Base-by-base conservation (phyloP, 768 basidiomycete species). In the Psilocybe sp. region DNA sequence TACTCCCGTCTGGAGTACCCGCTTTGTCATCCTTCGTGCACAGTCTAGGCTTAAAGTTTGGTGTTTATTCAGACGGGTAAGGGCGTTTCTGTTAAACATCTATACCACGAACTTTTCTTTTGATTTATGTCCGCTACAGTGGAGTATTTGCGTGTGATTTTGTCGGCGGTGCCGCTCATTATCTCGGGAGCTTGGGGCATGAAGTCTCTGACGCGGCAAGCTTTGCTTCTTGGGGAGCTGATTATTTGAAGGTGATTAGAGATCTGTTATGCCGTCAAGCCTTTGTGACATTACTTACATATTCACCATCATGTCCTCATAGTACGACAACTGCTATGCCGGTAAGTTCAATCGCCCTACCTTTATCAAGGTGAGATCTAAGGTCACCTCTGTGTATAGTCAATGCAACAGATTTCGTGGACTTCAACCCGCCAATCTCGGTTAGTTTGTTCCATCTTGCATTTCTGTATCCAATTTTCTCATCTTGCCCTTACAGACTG, bases 11-110 rank as follows among this genome's bases (percentile, higher is more conserved):
- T 1, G 73, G 73, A 4, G 62, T 72, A 20, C 68, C 72, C 8
- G 69, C 72, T 1, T 58, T 75, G 40, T 64, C 65, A 15, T 61
- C 68, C 12, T 74, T 69, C 46, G 56, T 74, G 15, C 71, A 73
- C 48, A 60, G 57, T 40, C 57, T 69, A 28, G 73, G 72, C 7
- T 83, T 63, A 79, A 84, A 54, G 78, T 90, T 70, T 84, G 89
- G 62, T 71, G 81, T 65, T 78, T 77, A 68, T 78, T 89, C 89
- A 51, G 55, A 63, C 38, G 71, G 64, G 73, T 72, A 58, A 31
- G 64, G 46, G 10, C 9, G 12, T 28, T 49, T 48, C 10, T 39
- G 12, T 23, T 18, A n/a, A 31, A 36, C 11, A 31, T 19, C 16
- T 10, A 19, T 10, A 28, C 10, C 13, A 18, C 16, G 13, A 19